Conservation (phyloP, 306 rosid genomes). For the Carpinus fangiana region DNA sequence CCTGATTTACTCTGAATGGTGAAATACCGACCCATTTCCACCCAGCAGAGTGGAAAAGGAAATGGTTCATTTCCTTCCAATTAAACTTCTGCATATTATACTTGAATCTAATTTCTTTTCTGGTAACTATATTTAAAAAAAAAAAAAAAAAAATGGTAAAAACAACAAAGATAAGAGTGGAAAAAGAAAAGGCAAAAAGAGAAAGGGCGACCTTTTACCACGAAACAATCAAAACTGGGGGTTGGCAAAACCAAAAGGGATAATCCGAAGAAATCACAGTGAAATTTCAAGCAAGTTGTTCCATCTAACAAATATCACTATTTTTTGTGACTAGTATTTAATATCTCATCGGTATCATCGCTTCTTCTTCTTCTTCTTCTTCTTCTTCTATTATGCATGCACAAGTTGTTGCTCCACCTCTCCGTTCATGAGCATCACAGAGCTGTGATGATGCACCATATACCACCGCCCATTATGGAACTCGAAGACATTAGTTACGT, state of each 20-base stretch:
- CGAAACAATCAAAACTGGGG: constrained; percentile 54
- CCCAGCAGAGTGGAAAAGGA: too few relatives aligned
- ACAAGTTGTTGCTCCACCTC: constrained; percentile 64
- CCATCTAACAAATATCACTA: constrained; percentile 47
- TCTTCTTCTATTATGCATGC: constrained; percentile 54
- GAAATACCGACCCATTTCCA: too few relatives aligned
- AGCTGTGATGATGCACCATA: constrained; percentile 95
- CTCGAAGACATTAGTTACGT: constrained; percentile 76
- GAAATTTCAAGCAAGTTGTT: constrained; percentile 57
- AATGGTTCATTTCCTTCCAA: neutral
- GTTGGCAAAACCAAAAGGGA: constrained; percentile 43
- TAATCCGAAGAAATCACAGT: constrained; percentile 46
- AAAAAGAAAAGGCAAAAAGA: neutral
- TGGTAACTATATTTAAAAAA: neutral
- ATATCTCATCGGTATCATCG: constrained; percentile 36
- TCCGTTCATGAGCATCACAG: constrained; percentile 61
- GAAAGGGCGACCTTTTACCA: constrained; percentile 17
- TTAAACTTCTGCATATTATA: neutral
- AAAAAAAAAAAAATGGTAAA: too few relatives aligned
- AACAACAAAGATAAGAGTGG: neutral
- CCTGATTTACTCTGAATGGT: too few relatives aligned
- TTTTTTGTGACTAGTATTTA: constrained; percentile 52
- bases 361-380: neutral
- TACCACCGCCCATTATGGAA: constrained; percentile 81
- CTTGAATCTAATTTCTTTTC: constrained; percentile 3